Conservation (phyloP, 345 rosid species). For the Populus euphratica region DNA sequence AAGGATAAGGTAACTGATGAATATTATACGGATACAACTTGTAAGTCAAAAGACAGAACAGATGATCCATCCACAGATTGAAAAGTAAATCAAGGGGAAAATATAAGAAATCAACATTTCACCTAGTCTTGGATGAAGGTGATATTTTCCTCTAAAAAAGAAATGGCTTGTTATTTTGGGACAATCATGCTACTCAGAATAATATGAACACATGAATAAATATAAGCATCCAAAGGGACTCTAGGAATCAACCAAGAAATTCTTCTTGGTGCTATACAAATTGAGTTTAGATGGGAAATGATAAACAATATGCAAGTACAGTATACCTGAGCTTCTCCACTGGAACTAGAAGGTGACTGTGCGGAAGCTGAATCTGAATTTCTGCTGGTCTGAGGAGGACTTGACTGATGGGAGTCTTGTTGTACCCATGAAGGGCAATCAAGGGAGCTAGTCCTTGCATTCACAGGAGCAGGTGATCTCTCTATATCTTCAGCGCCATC, state of each 20-base stretch:
- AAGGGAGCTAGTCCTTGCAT: constrained; percentile 56
- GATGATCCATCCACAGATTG: neutral
- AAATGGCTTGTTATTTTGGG: neutral
- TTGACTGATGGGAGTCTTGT: constrained; percentile 79
- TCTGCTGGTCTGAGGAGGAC: constrained; percentile 94
- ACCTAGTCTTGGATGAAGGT: neutral
- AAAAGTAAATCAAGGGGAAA: neutral
- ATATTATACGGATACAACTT: neutral
- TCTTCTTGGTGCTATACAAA: neutral
- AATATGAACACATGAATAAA: neutral
- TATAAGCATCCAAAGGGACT: neutral
- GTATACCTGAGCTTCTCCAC: constrained; percentile 84
- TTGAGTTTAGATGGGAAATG: neutral
- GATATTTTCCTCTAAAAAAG: neutral
- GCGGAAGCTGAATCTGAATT: constrained; percentile 97
- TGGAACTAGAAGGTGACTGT: constrained; percentile 92
- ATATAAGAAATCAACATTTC: neutral
- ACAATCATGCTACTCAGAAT: neutral
- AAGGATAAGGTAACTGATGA: neutral
- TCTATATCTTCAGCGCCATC: constrained; percentile 75
- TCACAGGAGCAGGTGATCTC: constrained; percentile 62
- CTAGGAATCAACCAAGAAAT: neutral
- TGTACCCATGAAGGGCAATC: constrained; percentile 84
- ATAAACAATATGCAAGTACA: neutral
- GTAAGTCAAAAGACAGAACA: neutral